Percentiles rank a stretch among this genome's conserved stretches.
phyloP scores from a whole-genome alignment of 768 basidiomycete genomes.

The Termitomyces eurrhizus region DNA sequence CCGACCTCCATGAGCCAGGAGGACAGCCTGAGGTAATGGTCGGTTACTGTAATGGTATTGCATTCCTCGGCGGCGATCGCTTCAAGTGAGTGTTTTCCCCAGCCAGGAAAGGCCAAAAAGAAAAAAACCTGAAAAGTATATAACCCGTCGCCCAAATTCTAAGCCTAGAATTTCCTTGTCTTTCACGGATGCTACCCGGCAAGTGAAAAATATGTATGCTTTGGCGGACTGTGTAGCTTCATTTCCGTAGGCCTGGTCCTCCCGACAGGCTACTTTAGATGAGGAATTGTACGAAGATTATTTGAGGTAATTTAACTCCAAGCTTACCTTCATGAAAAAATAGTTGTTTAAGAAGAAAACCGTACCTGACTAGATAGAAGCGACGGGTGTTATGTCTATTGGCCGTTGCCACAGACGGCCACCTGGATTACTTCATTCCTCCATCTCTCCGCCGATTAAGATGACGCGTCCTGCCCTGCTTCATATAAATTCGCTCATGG shows the following conservation, averaged over 20 bases:
- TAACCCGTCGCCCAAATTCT: background rate
- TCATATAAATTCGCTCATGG: background rate
- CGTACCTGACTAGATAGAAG: background rate
- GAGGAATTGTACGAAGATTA: background rate
- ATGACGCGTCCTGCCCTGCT: background rate
- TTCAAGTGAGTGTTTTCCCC: background rate
- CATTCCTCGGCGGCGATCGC: background rate
- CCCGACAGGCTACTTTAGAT: background rate
- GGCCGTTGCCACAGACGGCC: background rate
- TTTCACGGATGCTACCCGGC: too few relatives aligned
- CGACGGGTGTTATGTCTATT: background rate
- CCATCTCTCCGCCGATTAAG: background rate
- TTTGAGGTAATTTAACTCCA: background rate
- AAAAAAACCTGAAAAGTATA: background rate
- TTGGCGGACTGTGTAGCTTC: background rate
- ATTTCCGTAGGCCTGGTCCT: background rate
- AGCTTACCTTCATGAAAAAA: background rate
- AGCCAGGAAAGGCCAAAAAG: background rate
- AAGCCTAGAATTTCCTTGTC: too few relatives aligned
- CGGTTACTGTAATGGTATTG: background rate
- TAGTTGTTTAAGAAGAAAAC: background rate
- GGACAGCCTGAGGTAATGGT: background rate
- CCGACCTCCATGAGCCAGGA: background rate
- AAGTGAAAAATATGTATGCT: too few relatives aligned
- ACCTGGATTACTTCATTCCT: background rate